Base-by-base conservation (phyloP, 148 eudicot species). In the Spergularia bocconei region DNA sequence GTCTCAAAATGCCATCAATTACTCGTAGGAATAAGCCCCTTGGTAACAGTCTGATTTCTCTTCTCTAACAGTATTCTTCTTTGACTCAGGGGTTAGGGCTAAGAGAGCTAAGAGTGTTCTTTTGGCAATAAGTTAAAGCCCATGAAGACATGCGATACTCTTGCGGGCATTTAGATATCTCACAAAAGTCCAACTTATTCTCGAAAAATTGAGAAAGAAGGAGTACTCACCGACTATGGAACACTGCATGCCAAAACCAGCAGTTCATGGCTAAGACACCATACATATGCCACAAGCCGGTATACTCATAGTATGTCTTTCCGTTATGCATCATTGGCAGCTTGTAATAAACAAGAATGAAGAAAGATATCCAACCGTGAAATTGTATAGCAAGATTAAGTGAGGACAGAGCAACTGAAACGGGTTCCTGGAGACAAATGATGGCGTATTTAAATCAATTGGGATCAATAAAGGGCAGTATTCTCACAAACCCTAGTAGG, bases 351-450 rank as follows among this genome's bases (percentile, higher is more conserved):
- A 91, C 89, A 72, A 94, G 96, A 77, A 94, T 87, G 82, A 90
- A 90, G 75, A 94, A 94, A 39, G 98, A 91, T 69, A 94, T 88
- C 98, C 98, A 94, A 21, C 98, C 96, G 70, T 94, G 98, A 80
- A 94, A 94, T 69, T 91, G 97, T 79, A 90, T 83, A 19, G 98
- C 98, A 78, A 94, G 98, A 84, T 94, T 94, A 67, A 94, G 96
- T 3, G 86, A 86, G 5, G 98, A 87, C 11, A 91, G 82, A 73
- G 93, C 97, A 71, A 94, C 98, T 63, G 98, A 84, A 69, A 91
- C 91, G 70, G 98, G 98, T 87, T 94, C 98, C 98, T 94, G 85
- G 5, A 61, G 61, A 68, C 51, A 73, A 10, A 38, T 66, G 47
- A 60, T 7, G 17, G 17, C 10, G 48, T 10, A 10, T 15, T 52